Evolutionary conservation across 805 yeast species (phyloP), one percentile per base, ranked within the genome.

Genomic region (Cyberlindnera misumaiensis): DNA sequence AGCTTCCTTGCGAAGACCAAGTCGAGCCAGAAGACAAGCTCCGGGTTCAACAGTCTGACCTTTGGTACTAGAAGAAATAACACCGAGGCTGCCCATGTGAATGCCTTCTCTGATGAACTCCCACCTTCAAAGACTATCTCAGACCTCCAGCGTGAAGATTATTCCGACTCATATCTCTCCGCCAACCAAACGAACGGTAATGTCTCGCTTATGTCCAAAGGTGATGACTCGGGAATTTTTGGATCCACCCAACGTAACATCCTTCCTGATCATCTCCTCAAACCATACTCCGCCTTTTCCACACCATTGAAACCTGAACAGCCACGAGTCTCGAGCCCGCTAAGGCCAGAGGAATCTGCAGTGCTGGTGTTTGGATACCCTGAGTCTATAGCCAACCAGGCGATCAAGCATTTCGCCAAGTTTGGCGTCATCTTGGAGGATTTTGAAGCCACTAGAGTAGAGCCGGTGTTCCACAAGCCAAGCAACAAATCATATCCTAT

Each of bases 341-440:
- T 27, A 11, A 27, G 28, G 14, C n/a, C 14, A 40, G 31, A 35
- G 35, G 87, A 78, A 39, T 68, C 77, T 34, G 83, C 95, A 0
- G 83, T 90, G 1, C 62, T 89, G 22, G 86, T 90, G 3, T 87
- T 83, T 61, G 97, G 97, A 1, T 90, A 86, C 57, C 87, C 94
- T 1, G 94, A 88, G 52, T 68, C 77, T 2, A 69, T 80, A 46
- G 77, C 94, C 8, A 72, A 70, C 25, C 70, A 70, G 27, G 75
- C 90, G 2, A 69, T 90, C 28, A 73, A 75, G 37, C 84, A 78
- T 58, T 90, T 88, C 52, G 68, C 78, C 17, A 82, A 81, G 50
- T 86, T 81, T 59, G 97, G 97, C 15, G 70, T 68, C 20, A 77
- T 90, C 30, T 58, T 86, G 40, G 96, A 88, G 48, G 81, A 83